Base-by-base conservation (phyloP, 495 filamentous ascomycete species). In the Cudoniella acicularis region DNA sequence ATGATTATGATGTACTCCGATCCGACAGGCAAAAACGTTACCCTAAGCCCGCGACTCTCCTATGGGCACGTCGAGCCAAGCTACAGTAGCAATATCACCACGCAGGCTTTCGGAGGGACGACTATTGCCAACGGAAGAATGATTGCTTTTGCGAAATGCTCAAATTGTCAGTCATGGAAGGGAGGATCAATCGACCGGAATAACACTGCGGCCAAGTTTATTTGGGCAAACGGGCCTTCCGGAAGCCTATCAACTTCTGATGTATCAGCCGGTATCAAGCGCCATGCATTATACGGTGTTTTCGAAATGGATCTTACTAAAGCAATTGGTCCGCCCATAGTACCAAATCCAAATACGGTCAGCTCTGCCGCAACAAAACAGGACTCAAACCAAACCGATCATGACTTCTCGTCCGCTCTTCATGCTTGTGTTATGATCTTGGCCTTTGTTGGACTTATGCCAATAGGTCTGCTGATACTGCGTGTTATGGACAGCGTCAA, bases 211-310 rank as follows among this genome's bases (percentile, higher is more conserved):
- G 72, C 79, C 51, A 62, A 71, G 11, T 80, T 85, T 70, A 79
- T 85, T 51, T 87, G 79, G 63, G 84, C 79, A n/a, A 65, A 78
- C 11, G 85, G 84, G 10, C 74, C 76, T 1, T 62, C 70, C 25
- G 61, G 62, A 24, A 56, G 61, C 25, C 58, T 81, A 9, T 67
- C 67, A 10, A 73, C 69, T 23, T 69, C 83, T 64, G 67, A 70
- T 25, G 61, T 61, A 0, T 62, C 70, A 10, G 80, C 76, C 0
- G 68, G 63, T n/a, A 67, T 84, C 6, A 70, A 76, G 36, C 70
- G 79, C n/a, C 85, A 88, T 66, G 58, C 68, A 36, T 69, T 70
- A 50, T 82, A 82, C 64, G 84, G 83, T 25, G 50, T 64, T 0
- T 86, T 87, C 69, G 73, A 67, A 2, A 73, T 87, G 62, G 75